Percentiles rank a stretch among this genome's conserved stretches.
These are phyloP conservation scores for Glycine soja DNA, from an alignment of 306 rosid species.

Conservation along the genomic window DNA sequence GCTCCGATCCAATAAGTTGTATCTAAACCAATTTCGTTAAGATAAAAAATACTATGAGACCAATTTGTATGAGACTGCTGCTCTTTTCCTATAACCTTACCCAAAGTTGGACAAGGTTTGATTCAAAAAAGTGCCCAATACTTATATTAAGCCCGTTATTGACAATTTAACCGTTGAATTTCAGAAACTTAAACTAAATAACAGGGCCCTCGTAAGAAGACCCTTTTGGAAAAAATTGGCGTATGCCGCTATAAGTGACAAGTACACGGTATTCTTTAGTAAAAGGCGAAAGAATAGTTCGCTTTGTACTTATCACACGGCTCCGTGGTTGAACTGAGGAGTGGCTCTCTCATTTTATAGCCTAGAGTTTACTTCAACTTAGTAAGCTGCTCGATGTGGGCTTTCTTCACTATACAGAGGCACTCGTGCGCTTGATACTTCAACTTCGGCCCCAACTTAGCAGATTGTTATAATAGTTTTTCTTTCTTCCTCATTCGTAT, in stretches of 20 bases:
- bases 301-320: slow-evolving; percentile 45
- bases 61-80: too few relatives aligned
- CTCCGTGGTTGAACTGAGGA: background rate
- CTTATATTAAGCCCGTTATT: too few relatives aligned
- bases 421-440: too few relatives aligned
- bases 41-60: too few relatives aligned
- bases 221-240: background rate
- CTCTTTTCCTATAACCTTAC: too few relatives aligned
- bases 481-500: background rate
- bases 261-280: slow-evolving; percentile 53
- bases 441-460: background rate
- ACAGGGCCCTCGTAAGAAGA: background rate
- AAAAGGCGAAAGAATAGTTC: slow-evolving; percentile 61
- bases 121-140: too few relatives aligned
- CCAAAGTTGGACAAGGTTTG: too few relatives aligned
- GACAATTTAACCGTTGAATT: too few relatives aligned
- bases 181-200: too few relatives aligned
- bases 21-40: too few relatives aligned
- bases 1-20: too few relatives aligned
- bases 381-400: background rate
- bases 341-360: background rate
- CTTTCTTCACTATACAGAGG: background rate
- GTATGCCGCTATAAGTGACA: background rate
- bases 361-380: background rate
- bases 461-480: background rate